Evolutionary conservation across 257 asterid genomes (phyloP), one percentile per base, ranked within the genome.

Genomic region (Nicotiana tomentosiformis): DNA sequence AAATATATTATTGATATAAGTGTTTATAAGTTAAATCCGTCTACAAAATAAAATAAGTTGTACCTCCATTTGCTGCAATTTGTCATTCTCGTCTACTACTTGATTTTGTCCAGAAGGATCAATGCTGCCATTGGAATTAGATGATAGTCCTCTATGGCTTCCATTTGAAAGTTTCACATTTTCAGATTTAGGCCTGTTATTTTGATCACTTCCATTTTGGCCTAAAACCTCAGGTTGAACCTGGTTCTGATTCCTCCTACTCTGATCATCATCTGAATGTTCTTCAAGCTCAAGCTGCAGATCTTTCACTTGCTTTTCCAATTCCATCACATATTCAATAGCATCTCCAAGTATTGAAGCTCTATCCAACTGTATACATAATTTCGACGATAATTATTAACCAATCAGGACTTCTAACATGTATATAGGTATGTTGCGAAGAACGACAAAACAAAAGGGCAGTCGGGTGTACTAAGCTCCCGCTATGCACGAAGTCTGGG

Each of bases 61-160:
- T 88, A 95, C 98, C 98, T 95, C 98, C 98, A 95, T 95, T 82
- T 93, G 98, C 84, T 92, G 98, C 84, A 90, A 86, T 83, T 89
- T 93, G 39, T 93, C 94, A 57, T 77, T 82, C 26, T 64, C 77
- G 16, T 93, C 91, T 5, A 49, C 26, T 30, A 89, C 91, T 7
- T 85, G 89, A 32, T 83, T 83, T 67, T 78, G 89, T 14, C 82
- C 82, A 55, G 88, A 82, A 55, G 60, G 61, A 43, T 76, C 85
- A 9, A 35, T 57, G 39, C 82, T 82, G 17, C 82, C 82, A 79
- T 82, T 87, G 16, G 80, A 76, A 26, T 76, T 76, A 58, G 67
- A 69, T 26, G 87, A 84, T 58, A 84, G 58, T 68, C 86, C 92
- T 82, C 51, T 85, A 32, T 83, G 92, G 67, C 65, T 81, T 81